Base-by-base conservation (phyloP, 2,329 filamentous ascomycete species). In the Exserohilum turcica region DNA sequence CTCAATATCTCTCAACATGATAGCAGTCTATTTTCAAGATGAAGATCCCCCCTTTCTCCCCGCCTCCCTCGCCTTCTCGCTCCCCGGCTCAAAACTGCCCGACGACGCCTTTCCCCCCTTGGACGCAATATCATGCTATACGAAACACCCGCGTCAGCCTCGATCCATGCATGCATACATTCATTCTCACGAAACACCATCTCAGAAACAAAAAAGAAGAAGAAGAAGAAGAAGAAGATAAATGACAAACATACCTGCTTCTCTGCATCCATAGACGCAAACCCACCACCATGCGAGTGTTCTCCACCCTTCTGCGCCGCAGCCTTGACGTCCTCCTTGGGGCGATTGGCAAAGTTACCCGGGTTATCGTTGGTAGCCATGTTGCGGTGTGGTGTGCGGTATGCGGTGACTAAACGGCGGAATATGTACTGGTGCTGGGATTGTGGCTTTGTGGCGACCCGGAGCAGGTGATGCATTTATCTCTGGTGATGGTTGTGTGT, bases 1-100 rank as follows among this genome's bases (percentile, higher is more conserved):
- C 7, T 24, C 21, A 7, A 24, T 4, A 24, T 24, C n/a, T n/a
- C n/a, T n/a, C n/a, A n/a, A n/a, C n/a, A n/a, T 24, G 21, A 24
- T 24, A 4, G 6, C 9, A 16, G 13, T 16, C 12, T n/a, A 8
- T n/a, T 6, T 9, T 40, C 36, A 57, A 35, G 57, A 57, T 2
- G 51, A 18, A 31, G 45, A 48, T 46, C 82, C 82, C 3, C 82
- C 82, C 72, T 84, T 84, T 28, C 74, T 73, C 2, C 82, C 82
- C 15, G 82, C 82, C 66, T 84, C 82, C 42, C 73, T 77, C 2
- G 82, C 81, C 54, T 75, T 77, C 66, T 82, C 77, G 42, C 78
- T 80, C 6, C 82, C 80, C 0, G 77, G 76, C 61, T 84, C 79
- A 48, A 85, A 85, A 3, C 78, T 82, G 4, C 83, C 82, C 31